phyloP scores from a whole-genome alignment of 2,329 filamentous ascomycete species.

The Thermoascus crustaceus region DNA sequence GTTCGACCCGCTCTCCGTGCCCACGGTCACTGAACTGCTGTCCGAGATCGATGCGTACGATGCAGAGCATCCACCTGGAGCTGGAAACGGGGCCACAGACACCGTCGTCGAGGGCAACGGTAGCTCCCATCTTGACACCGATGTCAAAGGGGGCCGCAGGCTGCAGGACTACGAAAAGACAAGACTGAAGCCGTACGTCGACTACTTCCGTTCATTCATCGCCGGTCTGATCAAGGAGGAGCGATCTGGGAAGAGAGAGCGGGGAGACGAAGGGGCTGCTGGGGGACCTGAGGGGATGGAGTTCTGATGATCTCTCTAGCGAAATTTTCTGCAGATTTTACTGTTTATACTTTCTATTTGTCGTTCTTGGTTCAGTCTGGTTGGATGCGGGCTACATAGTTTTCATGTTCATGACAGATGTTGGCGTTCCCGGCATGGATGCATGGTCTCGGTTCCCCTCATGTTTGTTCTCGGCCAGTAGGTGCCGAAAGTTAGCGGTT shows the following conservation, averaged over 20 bases:
- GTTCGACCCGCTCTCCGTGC: conserved; percentile 83
- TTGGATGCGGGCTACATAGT: too few species aligned
- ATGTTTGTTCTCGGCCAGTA: too few species aligned
- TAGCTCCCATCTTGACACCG: conserved; percentile 21
- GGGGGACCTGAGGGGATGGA: conserved; percentile 51
- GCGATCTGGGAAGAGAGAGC: conserved; percentile 42
- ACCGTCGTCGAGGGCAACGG: conserved; percentile 36
- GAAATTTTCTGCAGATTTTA: neutral
- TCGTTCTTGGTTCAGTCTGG: too few species aligned
- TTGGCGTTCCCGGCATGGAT: too few species aligned
- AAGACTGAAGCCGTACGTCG: conserved; percentile 82
- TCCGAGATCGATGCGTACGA: conserved; percentile 80
- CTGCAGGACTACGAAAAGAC: conserved; percentile 95
- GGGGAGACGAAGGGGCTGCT: conserved; percentile 39
- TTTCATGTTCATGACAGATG: neutral
- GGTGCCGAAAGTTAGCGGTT: too few species aligned
- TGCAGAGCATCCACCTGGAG: conserved; percentile 21
- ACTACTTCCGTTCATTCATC: conserved; percentile 80
- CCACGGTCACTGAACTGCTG: conserved; percentile 75
- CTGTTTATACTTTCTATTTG: neutral
- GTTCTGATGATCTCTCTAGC: too few species aligned
- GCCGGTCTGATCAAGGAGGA: conserved; percentile 70
- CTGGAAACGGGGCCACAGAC: conserved; percentile 23
- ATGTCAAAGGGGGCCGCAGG: conserved; percentile 34
- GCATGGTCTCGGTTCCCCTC: too few species aligned